A percentile compares a stretch with the other conserved stretches of the same genome.
phyloP scores from a whole-genome alignment of 2,329 filamentous ascomycete species.

The Aspergillus niger region DNA sequence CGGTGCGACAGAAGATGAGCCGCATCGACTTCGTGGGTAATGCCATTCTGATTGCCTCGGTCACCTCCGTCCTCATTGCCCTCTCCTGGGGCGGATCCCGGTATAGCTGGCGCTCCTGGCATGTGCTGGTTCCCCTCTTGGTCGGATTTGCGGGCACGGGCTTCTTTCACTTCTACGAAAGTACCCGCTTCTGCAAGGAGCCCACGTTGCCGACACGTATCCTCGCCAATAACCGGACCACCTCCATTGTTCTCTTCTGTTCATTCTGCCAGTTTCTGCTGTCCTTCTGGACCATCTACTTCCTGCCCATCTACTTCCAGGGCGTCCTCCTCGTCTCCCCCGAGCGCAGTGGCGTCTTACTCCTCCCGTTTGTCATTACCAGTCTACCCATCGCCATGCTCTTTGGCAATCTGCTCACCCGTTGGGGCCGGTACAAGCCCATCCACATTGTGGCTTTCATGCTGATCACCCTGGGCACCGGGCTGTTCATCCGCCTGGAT shows the following conservation, averaged over 20 bases:
- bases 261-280: conserved; percentile 17
- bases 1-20: conserved; percentile 9
- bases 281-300: conserved; percentile 24
- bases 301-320: conserved; percentile 52
- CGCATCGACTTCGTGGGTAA: conserved; percentile 33
- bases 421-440: conserved; percentile 34
- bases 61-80: conserved; percentile 30
- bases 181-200: conserved; percentile 20
- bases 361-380: conserved; percentile 30
- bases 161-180: conserved; percentile 23
- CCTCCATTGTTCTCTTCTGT: background rate
- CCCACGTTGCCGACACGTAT: conserved; percentile 46
- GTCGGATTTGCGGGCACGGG: conserved; percentile 25
- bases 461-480: conserved; percentile 27
- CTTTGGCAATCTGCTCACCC: conserved; percentile 33
- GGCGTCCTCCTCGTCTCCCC: conserved; percentile 40
- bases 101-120: conserved; percentile 32
- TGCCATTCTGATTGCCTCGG: conserved; percentile 28
- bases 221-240: conserved; percentile 46
- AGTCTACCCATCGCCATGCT: conserved; percentile 30
- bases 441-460: conserved; percentile 32
- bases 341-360: conserved; percentile 29
- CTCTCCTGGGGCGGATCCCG: conserved; percentile 31
- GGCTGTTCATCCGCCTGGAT: conserved; percentile 30
- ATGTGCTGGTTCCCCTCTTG: conserved; percentile 28